Evolutionary conservation across 169 alveolate genomes (phyloP).

Genomic region (Neospora caninum): DNA sequence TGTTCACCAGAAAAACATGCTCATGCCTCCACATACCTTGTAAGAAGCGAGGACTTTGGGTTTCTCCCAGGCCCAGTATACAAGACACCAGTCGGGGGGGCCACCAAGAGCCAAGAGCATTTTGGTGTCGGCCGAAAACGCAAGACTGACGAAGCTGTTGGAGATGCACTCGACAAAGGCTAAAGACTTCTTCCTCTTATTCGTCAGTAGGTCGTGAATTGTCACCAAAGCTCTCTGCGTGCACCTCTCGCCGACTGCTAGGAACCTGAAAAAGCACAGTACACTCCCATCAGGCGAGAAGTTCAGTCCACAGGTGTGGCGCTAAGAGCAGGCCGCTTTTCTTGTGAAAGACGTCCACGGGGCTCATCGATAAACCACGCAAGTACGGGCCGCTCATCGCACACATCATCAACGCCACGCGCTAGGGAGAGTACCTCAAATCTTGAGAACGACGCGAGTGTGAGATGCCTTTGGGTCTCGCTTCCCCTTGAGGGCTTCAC

Average conservation of each 20-base stretch:
- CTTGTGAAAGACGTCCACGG: too few species aligned
- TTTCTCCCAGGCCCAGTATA: conserved; percentile 86
- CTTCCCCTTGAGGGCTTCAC: too few species aligned
- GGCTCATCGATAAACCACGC: too few species aligned
- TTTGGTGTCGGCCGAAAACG: conserved; percentile 81
- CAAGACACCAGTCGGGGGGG: conserved; percentile 82
- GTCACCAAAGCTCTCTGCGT: conserved; percentile 78
- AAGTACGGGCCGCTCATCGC: too few species aligned
- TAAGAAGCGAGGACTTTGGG: conserved; percentile 71
- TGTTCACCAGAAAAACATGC: too few species aligned
- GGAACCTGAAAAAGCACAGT: conserved; percentile 18
- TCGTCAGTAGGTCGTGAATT: conserved; percentile 77
- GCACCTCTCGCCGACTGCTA: conserved; percentile 81
- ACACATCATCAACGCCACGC: too few species aligned
- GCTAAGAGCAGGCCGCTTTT: too few species aligned
- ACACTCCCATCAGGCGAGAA: neutral
- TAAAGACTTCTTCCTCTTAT: conserved; percentile 75
- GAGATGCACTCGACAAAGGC: conserved; percentile 77
- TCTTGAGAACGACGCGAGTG: too few species aligned
- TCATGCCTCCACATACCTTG: conserved; percentile 1
- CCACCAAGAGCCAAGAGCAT: conserved; percentile 81
- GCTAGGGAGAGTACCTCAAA: too few species aligned
- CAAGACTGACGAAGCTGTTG: conserved; percentile 77
- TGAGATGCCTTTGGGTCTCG: too few species aligned
- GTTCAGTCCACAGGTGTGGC: too few species aligned